Evolutionary conservation across 768 basidiomycete species (phyloP).

Genomic region (Cyclocybe aegerita): DNA sequence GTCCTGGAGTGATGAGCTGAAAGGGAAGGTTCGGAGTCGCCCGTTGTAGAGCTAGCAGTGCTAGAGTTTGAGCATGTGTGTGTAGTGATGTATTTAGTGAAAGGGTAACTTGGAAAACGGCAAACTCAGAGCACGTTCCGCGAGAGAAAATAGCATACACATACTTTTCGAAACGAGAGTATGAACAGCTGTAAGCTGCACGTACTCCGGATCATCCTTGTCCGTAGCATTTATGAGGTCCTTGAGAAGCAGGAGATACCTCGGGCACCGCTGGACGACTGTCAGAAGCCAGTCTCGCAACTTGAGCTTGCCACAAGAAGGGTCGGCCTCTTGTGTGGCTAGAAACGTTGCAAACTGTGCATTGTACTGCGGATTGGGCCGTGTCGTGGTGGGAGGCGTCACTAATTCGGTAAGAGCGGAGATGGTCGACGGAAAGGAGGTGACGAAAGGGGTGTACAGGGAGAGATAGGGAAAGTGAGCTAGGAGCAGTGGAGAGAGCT

Average conservation of each 20-base stretch:
- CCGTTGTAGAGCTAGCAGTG: conserved; percentile 76
- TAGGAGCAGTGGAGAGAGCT: conserved; percentile 49
- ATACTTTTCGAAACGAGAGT: conserved; percentile 75
- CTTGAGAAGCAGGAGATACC: conserved; percentile 81
- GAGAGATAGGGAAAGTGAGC: conserved; percentile 89
- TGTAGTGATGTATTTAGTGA: conserved; percentile 80
- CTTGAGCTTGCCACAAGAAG: conserved; percentile 70
- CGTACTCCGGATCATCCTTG: conserved; percentile 65
- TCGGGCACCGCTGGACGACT: conserved; percentile 84
- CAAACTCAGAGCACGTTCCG: too few species aligned
- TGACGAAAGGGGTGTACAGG: conserved; percentile 82
- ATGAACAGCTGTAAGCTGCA: conserved; percentile 57
- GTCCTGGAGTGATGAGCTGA: conserved; percentile 77
- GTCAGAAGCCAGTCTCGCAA: conserved; percentile 85
- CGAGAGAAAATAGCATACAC: conserved; percentile 17
- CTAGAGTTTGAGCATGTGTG: conserved; percentile 73
- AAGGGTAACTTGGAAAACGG: conserved; percentile 53
- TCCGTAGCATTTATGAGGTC: conserved; percentile 74
- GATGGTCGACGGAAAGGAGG: conserved; percentile 70
- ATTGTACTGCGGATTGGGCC: conserved; percentile 43
- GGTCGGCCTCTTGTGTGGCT: conserved; percentile 62
- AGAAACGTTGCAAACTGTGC: conserved; percentile 64
- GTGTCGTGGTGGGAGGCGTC: conserved; percentile 36
- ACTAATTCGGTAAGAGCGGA: conserved; percentile 56
- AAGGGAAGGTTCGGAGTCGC: conserved; percentile 75